phyloP scores from a whole-genome alignment of 116 monocot species.

The Posidonia oceanica region DNA sequence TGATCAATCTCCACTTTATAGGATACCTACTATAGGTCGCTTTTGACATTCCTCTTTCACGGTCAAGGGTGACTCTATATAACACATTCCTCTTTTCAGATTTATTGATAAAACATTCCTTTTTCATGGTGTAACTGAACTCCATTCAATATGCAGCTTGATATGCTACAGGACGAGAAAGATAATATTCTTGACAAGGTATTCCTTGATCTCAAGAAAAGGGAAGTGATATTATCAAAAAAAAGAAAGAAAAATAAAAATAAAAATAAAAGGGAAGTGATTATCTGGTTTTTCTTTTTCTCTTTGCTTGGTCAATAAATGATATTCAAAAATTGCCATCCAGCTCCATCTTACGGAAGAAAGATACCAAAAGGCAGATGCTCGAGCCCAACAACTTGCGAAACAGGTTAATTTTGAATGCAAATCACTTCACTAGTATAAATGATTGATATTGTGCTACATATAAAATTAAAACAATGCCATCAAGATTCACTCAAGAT shows the following conservation, averaged over 20 bases:
- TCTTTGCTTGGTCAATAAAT: neutral
- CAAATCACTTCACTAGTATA: neutral
- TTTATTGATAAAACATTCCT: neutral
- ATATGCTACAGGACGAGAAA: constrained; percentile 21
- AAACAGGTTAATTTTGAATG: constrained; percentile 10
- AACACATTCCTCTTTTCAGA: neutral
- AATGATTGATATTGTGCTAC: constrained; percentile 1
- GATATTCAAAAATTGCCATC: constrained; percentile 1
- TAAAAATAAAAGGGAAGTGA: neutral
- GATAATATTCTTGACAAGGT: constrained; percentile 13
- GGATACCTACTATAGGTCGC: neutral
- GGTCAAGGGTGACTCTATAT: neutral
- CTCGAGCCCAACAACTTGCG: constrained; percentile 15
- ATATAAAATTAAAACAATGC: too few species aligned
- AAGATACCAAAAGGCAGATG: constrained; percentile 12
- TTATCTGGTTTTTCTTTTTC: neutral
- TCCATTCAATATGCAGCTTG: constrained; percentile 12
- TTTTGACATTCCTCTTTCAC: neutral
- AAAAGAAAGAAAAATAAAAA: too few species aligned
- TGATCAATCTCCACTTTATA: neutral
- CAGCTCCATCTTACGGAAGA: constrained; percentile 12
- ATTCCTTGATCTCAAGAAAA: neutral
- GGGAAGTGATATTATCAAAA: neutral
- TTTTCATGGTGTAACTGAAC: neutral
- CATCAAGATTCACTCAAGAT: too few species aligned